These are phyloP conservation scores for Pleurostoma richardsiae DNA, from an alignment of 2,329 filamentous ascomycete genomes.

Conservation along the genomic window DNA sequence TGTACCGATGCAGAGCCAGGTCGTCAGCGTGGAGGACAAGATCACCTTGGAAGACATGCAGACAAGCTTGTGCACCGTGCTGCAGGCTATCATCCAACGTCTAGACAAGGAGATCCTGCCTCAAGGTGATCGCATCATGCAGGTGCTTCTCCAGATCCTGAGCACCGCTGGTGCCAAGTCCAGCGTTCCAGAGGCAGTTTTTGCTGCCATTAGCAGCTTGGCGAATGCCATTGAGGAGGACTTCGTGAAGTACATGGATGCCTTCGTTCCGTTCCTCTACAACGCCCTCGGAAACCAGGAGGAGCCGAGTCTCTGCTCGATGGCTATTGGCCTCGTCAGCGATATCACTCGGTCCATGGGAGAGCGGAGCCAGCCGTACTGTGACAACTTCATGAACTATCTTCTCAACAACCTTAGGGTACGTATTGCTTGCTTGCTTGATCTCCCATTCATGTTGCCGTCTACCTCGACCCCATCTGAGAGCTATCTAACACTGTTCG, in stretches of 20 bases:
- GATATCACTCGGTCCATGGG: conserved; percentile 92
- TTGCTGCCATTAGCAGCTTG: conserved; percentile 86
- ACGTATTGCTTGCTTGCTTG: conserved; percentile 25
- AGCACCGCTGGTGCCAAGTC: conserved; percentile 76
- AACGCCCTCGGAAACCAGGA: conserved; percentile 94
- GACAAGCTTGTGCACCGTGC: conserved; percentile 85
- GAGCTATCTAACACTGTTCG: conserved; percentile 22
- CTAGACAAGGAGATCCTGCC: conserved; percentile 88
- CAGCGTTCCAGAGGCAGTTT: conserved; percentile 88
- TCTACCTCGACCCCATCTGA: no score
- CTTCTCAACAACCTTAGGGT: conserved; percentile 86
- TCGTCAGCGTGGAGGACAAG: conserved; percentile 94
- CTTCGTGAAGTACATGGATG: conserved; percentile 96
- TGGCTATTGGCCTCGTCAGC: conserved; percentile 95
- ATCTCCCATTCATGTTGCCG: conserved; percentile 1
- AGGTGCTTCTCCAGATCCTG: conserved; percentile 76
- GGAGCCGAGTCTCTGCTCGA: conserved; percentile 87
- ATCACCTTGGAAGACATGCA: conserved; percentile 97
- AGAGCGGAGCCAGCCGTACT: conserved; percentile 88
- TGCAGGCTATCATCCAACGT: conserved; percentile 86
- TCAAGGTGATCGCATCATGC: conserved; percentile 92
- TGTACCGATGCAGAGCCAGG: conserved; percentile 81
- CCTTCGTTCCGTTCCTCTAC: conserved; percentile 88
- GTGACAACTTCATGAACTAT: conserved; percentile 97
- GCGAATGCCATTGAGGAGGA: conserved; percentile 88